A percentile compares a stretch with the other conserved stretches of the same genome.
Conservation (phyloP, 2,329 filamentous ascomycete genomes). For the Neurospora sp. region DNA sequence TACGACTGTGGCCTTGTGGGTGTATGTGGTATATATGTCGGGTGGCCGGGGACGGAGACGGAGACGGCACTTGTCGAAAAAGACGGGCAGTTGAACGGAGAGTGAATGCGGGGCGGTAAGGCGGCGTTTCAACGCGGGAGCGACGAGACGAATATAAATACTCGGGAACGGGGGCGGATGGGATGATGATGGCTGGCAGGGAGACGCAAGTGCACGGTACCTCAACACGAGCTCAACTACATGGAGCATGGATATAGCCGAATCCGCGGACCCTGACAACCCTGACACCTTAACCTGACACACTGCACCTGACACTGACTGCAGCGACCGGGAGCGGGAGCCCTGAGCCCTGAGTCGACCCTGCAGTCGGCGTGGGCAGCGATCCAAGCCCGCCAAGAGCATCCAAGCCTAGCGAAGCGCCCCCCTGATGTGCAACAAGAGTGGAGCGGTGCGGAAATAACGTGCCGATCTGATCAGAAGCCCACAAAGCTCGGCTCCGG, state of each 20-base stretch:
- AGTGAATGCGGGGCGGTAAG: not conserved
- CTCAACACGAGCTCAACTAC: not conserved
- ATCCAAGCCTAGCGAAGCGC: not conserved
- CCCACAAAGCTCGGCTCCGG: not conserved
- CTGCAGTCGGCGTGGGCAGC: not conserved
- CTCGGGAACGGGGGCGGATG: not conserved
- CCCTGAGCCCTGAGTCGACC: not conserved
- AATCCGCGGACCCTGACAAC: not conserved
- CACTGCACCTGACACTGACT: not conserved
- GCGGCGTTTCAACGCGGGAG: not conserved
- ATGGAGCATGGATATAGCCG: not conserved
- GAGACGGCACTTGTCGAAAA: not conserved
- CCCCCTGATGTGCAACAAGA: not conserved
- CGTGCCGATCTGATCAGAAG: not conserved
- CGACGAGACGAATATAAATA: not conserved
- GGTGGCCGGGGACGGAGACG: not conserved
- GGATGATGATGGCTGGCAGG: not conserved
- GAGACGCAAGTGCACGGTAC: not conserved
- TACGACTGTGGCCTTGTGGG: not conserved
- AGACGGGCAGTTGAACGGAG: not conserved
- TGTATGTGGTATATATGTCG: not conserved
- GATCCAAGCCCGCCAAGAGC: not conserved
- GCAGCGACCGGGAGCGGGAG: not conserved
- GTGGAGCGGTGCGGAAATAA: not conserved
- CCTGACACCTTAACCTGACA: not conserved